Evolutionary conservation across 768 basidiomycete genomes (phyloP).

Genomic region (Zangia roseola): DNA sequence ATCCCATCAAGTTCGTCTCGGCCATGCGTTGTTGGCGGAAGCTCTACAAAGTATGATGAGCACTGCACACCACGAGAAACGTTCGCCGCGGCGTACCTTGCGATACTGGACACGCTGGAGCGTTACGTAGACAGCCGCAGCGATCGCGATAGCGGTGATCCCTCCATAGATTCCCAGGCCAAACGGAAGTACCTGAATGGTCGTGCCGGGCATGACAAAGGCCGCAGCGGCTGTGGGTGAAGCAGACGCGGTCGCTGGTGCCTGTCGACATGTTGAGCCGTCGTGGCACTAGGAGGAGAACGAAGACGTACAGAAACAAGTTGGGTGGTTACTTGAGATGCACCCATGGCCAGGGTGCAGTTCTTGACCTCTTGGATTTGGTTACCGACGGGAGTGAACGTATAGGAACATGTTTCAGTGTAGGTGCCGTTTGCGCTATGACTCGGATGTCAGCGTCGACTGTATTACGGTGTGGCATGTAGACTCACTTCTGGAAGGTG

Average conservation of each 20-base stretch:
- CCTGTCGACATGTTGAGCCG: constrained; percentile 8
- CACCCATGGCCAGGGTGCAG: constrained; percentile 43
- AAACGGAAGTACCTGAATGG: constrained; percentile 73
- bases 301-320: constrained; percentile 13
- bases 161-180: constrained; percentile 84
- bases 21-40: constrained; percentile 76
- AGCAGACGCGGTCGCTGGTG: constrained; percentile 20
- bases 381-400: constrained; percentile 54
- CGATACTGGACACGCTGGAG: constrained; percentile 87
- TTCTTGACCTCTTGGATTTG: constrained; percentile 51
- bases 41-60: constrained; percentile 42
- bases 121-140: constrained; percentile 80
- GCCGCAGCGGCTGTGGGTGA: constrained; percentile 32
- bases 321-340: constrained; percentile 9
- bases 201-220: constrained; percentile 71
- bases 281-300: constrained; percentile 12
- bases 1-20: constrained; percentile 60
- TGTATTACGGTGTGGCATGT: too few species aligned
- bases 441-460: neutral
- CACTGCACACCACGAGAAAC: neutral
- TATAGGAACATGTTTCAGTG: constrained; percentile 58
- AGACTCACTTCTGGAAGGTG: constrained; percentile 41
- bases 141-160: constrained; percentile 79
- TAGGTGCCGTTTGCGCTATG: constrained; percentile 49
- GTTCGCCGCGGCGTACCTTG: constrained; percentile 49